A percentile compares a stretch with the other conserved stretches of the same genome.
These are phyloP conservation scores for Eucalyptus erythrocorys DNA, from an alignment of 345 rosid species.

Conservation along the genomic window DNA sequence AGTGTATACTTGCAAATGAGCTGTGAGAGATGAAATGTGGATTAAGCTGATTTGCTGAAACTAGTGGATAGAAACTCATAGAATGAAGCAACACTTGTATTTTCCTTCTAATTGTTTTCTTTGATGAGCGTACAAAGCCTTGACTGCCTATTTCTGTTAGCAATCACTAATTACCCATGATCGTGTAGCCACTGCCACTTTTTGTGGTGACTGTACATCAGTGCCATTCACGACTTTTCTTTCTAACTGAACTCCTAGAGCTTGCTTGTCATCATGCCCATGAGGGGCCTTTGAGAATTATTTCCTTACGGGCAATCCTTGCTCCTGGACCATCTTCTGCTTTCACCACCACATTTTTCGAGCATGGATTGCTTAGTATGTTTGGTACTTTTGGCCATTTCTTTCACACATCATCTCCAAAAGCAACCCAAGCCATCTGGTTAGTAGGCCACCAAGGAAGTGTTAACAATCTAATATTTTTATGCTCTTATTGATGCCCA, in stretches of 20 bases:
- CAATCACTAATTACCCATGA: neutral
- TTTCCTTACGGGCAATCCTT: neutral
- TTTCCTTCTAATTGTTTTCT: neutral
- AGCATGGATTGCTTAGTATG: neutral
- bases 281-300: neutral
- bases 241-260: neutral
- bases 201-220: neutral
- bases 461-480: neutral
- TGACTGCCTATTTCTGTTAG: neutral
- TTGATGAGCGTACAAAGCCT: neutral
- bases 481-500: neutral
- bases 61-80: neutral
- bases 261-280: neutral
- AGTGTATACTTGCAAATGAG: neutral
- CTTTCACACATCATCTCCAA: neutral
- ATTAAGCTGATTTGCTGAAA: neutral
- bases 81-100: neutral
- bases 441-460: neutral
- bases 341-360: neutral
- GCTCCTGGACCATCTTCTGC: neutral
- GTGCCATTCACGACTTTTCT: neutral
- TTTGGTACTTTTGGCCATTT: neutral
- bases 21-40: neutral
- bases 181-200: rapidly evolving
- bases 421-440: neutral